A percentile compares a stretch with the other conserved stretches of the same genome.
These are phyloP conservation scores for Chrysosporium keratinophilum DNA, from an alignment of 2,329 filamentous ascomycete genomes.

Conservation along the genomic window DNA sequence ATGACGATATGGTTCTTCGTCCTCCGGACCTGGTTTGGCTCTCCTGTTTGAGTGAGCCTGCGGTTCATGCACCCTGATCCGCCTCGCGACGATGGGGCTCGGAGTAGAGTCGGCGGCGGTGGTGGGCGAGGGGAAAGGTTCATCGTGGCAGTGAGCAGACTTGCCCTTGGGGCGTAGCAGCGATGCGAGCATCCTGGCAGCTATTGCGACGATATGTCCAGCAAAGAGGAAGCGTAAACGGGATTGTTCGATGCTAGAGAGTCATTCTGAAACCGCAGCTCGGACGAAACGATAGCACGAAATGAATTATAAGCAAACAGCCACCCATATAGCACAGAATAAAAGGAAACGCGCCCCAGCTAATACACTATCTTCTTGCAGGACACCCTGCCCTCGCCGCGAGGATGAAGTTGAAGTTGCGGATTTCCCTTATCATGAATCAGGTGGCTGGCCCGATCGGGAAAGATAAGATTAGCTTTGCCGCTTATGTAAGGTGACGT, in stretches of 20 bases:
- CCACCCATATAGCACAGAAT: too few relatives aligned
- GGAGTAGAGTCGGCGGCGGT: background rate
- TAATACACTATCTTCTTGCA: too few relatives aligned
- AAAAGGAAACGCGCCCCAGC: too few relatives aligned
- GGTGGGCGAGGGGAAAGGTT: background rate
- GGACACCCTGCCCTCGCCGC: too few relatives aligned
- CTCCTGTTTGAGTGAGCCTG: background rate
- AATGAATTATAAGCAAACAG: background rate
- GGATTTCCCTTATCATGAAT: too few relatives aligned
- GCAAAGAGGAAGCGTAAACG: background rate
- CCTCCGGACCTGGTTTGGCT: background rate
- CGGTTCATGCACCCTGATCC: background rate
- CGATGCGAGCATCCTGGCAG: background rate
- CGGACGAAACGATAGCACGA: background rate
- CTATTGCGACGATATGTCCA: background rate
- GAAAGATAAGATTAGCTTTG: background rate
- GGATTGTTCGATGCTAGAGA: too few relatives aligned
- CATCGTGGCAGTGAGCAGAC: background rate
- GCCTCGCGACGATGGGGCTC: background rate
- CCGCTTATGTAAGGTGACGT: background rate
- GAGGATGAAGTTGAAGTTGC: too few relatives aligned
- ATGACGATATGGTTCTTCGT: conserved; percentile 21
- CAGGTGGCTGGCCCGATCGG: background rate
- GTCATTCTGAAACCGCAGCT: background rate
- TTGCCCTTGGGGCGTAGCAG: conserved; percentile 2